phyloP scores from a whole-genome alignment of 352 stramenopile genomes.

The Phytopythium helicoides region DNA sequence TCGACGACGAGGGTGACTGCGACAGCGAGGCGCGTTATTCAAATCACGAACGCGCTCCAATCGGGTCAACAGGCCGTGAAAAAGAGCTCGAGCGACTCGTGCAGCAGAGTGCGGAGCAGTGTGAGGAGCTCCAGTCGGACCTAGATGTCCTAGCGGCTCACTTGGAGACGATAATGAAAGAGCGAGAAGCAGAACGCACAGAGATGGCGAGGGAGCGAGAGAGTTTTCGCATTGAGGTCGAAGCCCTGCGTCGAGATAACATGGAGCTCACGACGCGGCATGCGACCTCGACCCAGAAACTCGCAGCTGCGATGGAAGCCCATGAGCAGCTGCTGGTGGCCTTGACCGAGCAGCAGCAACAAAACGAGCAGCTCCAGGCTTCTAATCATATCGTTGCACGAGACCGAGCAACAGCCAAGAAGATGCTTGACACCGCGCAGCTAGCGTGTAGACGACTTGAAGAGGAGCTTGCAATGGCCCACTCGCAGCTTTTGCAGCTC shows the following conservation, averaged over 20 bases:
- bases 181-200: constrained; percentile 28
- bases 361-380: constrained; percentile 28
- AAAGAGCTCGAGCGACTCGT: constrained; percentile 9
- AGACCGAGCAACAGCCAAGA: constrained; percentile 27
- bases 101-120: constrained; percentile 13
- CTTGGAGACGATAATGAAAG: constrained; percentile 30
- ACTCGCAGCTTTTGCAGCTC: constrained; percentile 41
- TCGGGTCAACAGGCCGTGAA: not conserved
- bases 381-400: constrained; percentile 15
- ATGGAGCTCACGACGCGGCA: constrained; percentile 12
- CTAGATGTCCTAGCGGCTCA: constrained; percentile 54
- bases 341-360: constrained; percentile 40
- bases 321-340: constrained; percentile 52
- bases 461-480: constrained; percentile 39
- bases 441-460: constrained; percentile 48
- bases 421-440: constrained; percentile 45
- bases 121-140: constrained; percentile 50
- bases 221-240: constrained; percentile 40
- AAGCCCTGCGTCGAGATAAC: constrained; percentile 43
- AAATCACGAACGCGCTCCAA: not conserved
- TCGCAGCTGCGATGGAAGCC: constrained; percentile 21
- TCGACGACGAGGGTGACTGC: not conserved
- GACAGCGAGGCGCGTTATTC: not conserved
- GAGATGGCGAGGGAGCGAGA: constrained; percentile 27
- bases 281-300: constrained; percentile 13